Base-by-base conservation (phyloP, 768 basidiomycete genomes). In the Coprinopsis cinerea region DNA sequence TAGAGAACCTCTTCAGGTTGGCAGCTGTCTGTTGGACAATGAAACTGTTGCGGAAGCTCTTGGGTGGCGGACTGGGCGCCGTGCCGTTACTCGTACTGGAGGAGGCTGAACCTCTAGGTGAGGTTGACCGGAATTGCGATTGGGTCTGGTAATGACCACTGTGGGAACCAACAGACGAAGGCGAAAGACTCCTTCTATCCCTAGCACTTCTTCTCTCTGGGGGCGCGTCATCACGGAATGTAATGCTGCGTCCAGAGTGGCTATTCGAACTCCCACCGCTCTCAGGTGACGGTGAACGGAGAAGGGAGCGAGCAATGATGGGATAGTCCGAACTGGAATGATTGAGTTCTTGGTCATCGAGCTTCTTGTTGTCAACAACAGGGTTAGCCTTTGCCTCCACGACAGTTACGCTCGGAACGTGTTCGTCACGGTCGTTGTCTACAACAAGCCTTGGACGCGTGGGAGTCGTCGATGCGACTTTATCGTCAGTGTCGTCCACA, bases 21-120 rank as follows among this genome's bases (percentile, higher is more conserved):
- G 63, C 70, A 23, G 74, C 71, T 42, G n/a, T n/a, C n/a, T n/a
- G n/a, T n/a, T n/a, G n/a, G n/a, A 77, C 57, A 56, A 18, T 14
- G 18, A 26, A 26, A 26, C 74, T 77, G 48, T 71, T 71, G 53
- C 73, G 67, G 46, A 77, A 67, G 55, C 71, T 72, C 61, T 77
- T 79, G 2, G 74, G 72, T 46, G 76, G 76, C 26, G 76, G 73
- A 55, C 73, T 76, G 10, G 76, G 75, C 2, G 64, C 64, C 18
- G 56, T 59, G 18, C 52, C 9, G 59, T 59, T 7, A 50, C 20
- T 6, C n/a, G n/a, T n/a, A n/a, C n/a, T n/a, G n/a, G n/a, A n/a
- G n/a, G 48, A 45, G 26, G 23, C n/a, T 28, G 46, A 49, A 44
- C 39, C 28, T 23, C 17, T 39, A 20, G 44, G 44, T 11, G 44